Percentiles rank a stretch among this genome's conserved stretches.
Evolutionary conservation across 257 asterid species (phyloP).

Genomic region (Ballota nigra): DNA sequence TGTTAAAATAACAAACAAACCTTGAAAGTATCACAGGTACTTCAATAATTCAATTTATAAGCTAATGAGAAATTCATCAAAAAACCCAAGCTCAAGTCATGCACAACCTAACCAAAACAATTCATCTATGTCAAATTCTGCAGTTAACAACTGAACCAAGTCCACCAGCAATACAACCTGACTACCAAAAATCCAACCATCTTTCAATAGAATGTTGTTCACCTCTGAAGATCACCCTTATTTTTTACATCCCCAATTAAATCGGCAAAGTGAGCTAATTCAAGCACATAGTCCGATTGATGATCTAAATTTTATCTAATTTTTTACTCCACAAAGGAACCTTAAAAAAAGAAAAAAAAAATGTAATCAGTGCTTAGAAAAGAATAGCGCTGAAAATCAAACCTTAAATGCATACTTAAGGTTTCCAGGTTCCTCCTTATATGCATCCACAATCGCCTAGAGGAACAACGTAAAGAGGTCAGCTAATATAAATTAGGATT

Average conservation of each 20-base stretch:
- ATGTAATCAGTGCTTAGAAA: background rate
- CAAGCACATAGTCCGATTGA: background rate
- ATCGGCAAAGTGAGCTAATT: background rate
- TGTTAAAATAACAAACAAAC: background rate
- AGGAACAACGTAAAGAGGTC: conserved; percentile 17
- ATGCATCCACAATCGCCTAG: conserved; percentile 89
- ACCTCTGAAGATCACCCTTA: conserved; percentile 1
- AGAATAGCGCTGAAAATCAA: conserved; percentile 13
- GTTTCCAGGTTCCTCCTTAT: conserved; percentile 89
- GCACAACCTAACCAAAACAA: background rate
- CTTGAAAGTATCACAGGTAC: background rate
- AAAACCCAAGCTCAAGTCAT: background rate
- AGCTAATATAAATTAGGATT: background rate
- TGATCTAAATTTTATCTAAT: background rate
- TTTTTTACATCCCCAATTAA: background rate
- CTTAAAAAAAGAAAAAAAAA: background rate
- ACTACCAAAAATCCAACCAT: background rate
- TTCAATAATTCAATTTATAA: background rate
- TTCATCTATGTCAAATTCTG: background rate
- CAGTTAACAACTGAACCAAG: background rate
- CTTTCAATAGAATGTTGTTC: background rate
- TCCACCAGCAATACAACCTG: background rate
- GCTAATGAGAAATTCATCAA: background rate
- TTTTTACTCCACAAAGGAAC: background rate
- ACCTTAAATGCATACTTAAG: conserved; percentile 91